A percentile compares a stretch with the other conserved stretches of the same genome.
Evolutionary conservation across 75 land plant genomes (phyloP).

Genomic region (Sequoia sempervirens): DNA sequence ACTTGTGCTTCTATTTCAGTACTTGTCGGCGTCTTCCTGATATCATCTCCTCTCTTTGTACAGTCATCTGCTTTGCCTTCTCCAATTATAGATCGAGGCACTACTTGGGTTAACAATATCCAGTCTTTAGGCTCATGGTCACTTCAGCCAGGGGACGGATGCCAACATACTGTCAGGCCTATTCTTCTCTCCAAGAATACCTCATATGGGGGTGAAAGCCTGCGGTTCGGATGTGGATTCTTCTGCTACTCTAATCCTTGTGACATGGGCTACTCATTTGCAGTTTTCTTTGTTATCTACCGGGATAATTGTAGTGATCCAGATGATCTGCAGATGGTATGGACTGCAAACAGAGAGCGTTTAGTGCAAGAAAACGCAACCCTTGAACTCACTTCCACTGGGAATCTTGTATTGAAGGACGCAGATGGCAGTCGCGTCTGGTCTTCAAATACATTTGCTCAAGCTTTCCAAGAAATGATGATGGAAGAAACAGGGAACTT

Average conservation of each 20-base stretch:
- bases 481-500: conserved; percentile 28
- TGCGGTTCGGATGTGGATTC: neutral
- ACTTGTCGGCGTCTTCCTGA: neutral
- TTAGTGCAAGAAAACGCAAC: conserved; percentile 19
- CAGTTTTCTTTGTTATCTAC: neutral
- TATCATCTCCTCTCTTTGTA: neutral
- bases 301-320: neutral
- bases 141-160: neutral
- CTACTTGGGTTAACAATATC: neutral
- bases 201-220: neutral
- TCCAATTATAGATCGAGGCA: neutral
- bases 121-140: neutral
- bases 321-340: conserved; percentile 17
- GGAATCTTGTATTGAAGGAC: conserved; percentile 1
- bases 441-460: conserved; percentile 20
- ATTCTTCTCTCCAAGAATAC: neutral
- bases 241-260: neutral
- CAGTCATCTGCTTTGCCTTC: neutral
- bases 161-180: neutral
- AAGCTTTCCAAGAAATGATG: conserved; percentile 5
- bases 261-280: neutral
- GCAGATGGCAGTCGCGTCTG: conserved; percentile 35
- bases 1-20: neutral
- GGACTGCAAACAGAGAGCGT: conserved; percentile 37
- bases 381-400: conserved; percentile 18